Conservation (phyloP, 2,329 filamentous ascomycete species). For the Zymoseptoria pseudotritici region DNA sequence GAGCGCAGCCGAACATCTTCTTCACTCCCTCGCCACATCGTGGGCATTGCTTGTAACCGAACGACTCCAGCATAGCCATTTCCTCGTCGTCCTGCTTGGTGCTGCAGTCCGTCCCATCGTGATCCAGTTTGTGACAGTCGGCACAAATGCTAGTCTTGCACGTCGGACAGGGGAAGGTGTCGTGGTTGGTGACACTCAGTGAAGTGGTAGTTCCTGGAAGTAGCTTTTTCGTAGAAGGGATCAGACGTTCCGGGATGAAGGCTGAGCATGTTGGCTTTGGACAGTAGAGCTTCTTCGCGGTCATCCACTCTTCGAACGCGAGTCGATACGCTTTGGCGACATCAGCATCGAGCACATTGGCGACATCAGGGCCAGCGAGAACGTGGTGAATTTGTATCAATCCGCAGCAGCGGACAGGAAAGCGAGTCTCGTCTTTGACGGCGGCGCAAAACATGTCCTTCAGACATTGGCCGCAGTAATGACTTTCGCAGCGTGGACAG, state of each 20-base stretch:
- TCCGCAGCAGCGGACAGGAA: conserved; percentile 38
- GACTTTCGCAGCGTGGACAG: conserved; percentile 5
- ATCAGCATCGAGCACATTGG: conserved; percentile 24
- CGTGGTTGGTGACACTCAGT: not conserved
- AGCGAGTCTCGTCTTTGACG: conserved; percentile 32
- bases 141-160: conserved; percentile 39
- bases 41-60: conserved; percentile 45
- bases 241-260: conserved; percentile 37
- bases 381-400: conserved; percentile 38
- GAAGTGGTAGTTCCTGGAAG: not conserved
- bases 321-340: conserved; percentile 34
- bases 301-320: conserved; percentile 44
- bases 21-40: conserved; percentile 42
- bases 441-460: conserved; percentile 34
- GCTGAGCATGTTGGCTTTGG: conserved; percentile 42
- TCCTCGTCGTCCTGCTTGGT: conserved; percentile 32
- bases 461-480: not conserved
- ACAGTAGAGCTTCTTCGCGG: conserved; percentile 42
- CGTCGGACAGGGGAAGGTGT: conserved; percentile 36
- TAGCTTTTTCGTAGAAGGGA: conserved; percentile 6
- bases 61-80: conserved; percentile 34
- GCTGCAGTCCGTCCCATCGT: conserved; percentile 32
- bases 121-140: conserved; percentile 37
- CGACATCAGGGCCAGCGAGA: conserved; percentile 15
- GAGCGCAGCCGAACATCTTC: conserved; percentile 43